phyloP scores from a whole-genome alignment of 176 grass and related monocot species.

The maize (Zea mays) region Zm-B73-REFERENCE-NAM-5.0 NC_050102.1:7752501-7753000 shows the following conservation, averaged over 20 bases:
- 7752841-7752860: slow-evolving; percentile 62
- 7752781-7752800: slow-evolving; percentile 54
- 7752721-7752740: slow-evolving; percentile 76
- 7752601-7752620: slow-evolving; percentile 54
- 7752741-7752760: slow-evolving; percentile 53
- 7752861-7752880: slow-evolving; percentile 55
- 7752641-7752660: slow-evolving; percentile 88
- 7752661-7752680: slow-evolving; percentile 94
- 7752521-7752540: slow-evolving; percentile 80
- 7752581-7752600: slow-evolving; percentile 66
- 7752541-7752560: slow-evolving; percentile 67
- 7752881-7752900: slow-evolving; percentile 73
- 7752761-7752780: slow-evolving; percentile 63
- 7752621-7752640: slow-evolving; percentile 58
- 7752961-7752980: slow-evolving; percentile 64
- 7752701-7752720: slow-evolving; percentile 78
- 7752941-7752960: slow-evolving; percentile 71
- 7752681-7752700: slow-evolving; percentile 77
- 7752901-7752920: slow-evolving; percentile 86
- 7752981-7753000: slow-evolving; percentile 74
- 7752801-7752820: slow-evolving; percentile 47
- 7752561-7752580: slow-evolving; percentile 73
- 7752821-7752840: slow-evolving; percentile 73
- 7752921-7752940: slow-evolving; percentile 72
- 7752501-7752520: slow-evolving; percentile 76